Evolutionary conservation across 768 basidiomycete genomes (phyloP).

Genomic region (Termitomyces titanicus): DNA sequence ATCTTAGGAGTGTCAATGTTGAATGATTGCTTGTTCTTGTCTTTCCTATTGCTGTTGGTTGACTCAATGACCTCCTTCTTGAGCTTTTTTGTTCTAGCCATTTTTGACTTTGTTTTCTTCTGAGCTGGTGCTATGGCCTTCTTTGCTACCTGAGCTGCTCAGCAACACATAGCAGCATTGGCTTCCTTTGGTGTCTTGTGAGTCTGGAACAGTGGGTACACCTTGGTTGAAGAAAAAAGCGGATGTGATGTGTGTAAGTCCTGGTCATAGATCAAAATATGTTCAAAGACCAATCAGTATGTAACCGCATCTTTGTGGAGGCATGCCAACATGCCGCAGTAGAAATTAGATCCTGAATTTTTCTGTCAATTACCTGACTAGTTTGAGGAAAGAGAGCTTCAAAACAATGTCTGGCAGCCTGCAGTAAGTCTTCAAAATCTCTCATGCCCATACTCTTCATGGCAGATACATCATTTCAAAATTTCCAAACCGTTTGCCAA

Average conservation of each 20-base stretch:
- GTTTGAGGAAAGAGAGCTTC: slow-evolving; percentile 5
- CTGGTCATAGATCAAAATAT: not conserved
- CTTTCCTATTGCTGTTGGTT: too few relatives aligned
- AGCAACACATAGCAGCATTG: not conserved
- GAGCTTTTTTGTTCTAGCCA: too few relatives aligned
- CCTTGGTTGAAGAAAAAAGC: slow-evolving; percentile 4
- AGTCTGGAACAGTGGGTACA: slow-evolving; percentile 8
- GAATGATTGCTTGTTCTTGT: too few relatives aligned
- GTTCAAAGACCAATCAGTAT: slow-evolving; percentile 1
- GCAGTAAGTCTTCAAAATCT: slow-evolving; percentile 28
- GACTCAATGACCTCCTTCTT: too few relatives aligned
- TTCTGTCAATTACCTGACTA: slow-evolving; percentile 11
- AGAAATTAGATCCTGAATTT: slow-evolving; percentile 17
- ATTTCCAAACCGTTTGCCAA: slow-evolving; percentile 17
- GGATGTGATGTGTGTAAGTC: not conserved
- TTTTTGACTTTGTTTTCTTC: too few relatives aligned
- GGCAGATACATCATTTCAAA: slow-evolving; percentile 18
- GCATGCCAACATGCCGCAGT: slow-evolving; percentile 21
- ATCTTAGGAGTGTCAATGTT: slow-evolving; percentile 25
- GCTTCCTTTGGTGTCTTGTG: slow-evolving; percentile 9
- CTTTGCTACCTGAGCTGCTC: not conserved
- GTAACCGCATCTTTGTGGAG: slow-evolving; percentile 21
- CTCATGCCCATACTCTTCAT: slow-evolving; percentile 20
- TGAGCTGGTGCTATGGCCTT: not conserved
- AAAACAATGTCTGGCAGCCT: slow-evolving; percentile 20